Percentiles rank a stretch among this genome's conserved stretches.
phyloP scores from a whole-genome alignment of 1,284 basidiomycete species.

The Ganoderma boninense region DNA sequence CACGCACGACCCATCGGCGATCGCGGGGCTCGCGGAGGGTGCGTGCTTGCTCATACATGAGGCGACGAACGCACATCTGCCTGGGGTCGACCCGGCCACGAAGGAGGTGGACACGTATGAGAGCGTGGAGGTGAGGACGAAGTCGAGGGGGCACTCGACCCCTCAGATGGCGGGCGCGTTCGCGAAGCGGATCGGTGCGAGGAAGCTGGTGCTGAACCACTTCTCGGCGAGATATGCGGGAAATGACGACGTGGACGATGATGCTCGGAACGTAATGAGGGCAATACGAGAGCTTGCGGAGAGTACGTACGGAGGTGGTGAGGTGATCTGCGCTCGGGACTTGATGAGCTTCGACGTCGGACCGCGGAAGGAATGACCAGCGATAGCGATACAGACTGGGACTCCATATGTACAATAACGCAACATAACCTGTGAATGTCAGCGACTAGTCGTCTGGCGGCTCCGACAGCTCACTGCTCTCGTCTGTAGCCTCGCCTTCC shows the following conservation, averaged over 20 bases:
- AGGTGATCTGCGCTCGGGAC: slow-evolving; percentile 75
- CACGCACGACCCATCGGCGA: slow-evolving; percentile 79
- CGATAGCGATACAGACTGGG: slow-evolving; percentile 23
- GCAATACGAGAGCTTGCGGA: slow-evolving; percentile 67
- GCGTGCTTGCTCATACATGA: slow-evolving; percentile 84
- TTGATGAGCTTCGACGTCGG: slow-evolving; percentile 72
- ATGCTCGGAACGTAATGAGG: slow-evolving; percentile 63
- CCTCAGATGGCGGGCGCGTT: slow-evolving; percentile 92
- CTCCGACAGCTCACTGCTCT: slow-evolving; percentile 78
- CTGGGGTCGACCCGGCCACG: slow-evolving; percentile 63
- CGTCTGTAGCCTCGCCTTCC: slow-evolving; percentile 84
- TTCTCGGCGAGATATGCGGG: slow-evolving; percentile 69
- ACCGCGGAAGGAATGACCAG: slow-evolving; percentile 33
- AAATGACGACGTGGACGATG: slow-evolving; percentile 52
- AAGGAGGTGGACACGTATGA: slow-evolving; percentile 67
- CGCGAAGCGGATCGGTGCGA: slow-evolving; percentile 73
- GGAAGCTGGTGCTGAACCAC: slow-evolving; percentile 83
- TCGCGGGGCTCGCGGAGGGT: slow-evolving; percentile 62
- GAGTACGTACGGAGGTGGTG: slow-evolving; percentile 52
- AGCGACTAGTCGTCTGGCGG: slow-evolving; percentile 62
- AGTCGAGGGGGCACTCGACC: slow-evolving; percentile 89
- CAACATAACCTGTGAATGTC: slow-evolving; percentile 14
- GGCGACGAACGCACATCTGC: slow-evolving; percentile 92
- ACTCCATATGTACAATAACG: slow-evolving; percentile 23
- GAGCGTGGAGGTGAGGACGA: slow-evolving; percentile 73